Evolutionary conservation across 768 basidiomycete species (phyloP), one percentile per base, ranked within the genome.

Genomic region (Tylopilus plumbeoviolaceoides): DNA sequence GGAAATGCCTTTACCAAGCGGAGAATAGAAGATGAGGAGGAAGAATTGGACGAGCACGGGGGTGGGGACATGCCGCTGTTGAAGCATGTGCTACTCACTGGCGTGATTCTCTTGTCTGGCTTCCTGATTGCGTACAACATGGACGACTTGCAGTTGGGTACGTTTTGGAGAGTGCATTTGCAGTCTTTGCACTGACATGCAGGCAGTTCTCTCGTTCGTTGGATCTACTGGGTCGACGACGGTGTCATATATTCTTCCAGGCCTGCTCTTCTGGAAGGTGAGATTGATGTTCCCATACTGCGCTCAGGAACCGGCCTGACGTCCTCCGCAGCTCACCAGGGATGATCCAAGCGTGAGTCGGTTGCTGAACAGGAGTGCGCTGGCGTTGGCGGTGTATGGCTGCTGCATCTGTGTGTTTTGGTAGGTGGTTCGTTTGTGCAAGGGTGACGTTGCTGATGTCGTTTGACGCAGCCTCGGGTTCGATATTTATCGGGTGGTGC

Each of bases 191-290:
- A 25, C 49, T 69, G 53, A 70, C 44, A 55, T 52, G 18, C 36
- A 45, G n/a, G 4, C 63, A 91, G 95, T 98, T 14, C 77, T 98
- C 31, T 91, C 93, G 5, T 97, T 99, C 65, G 95, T 99, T 35
- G 97, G 97, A 2, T 87, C 93, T 21, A 98, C 94, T 1, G 97
- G 97, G 12, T 95, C 92, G 14, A 97, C 95, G 23, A 95, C 94
- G 18, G 92, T 98, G 53, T 94, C 91, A 1, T 98, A 98, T 72
- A 97, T 98, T 63, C 78, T 97, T 33, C 95, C 94, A 0, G 94
- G 92, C 2, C 72, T 94, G 46, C 89, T 97, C 65, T 97, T 90
- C 73, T 98, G 91, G 87, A 87, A 91, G 86, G 89, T 87, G 59
- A 59, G 72, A 40, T 21, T 59, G 72, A 40, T 28, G 27, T 55